These are phyloP conservation scores for Tilletia caries DNA, from an alignment of 1,284 basidiomycete genomes.

Conservation along the genomic window DNA sequence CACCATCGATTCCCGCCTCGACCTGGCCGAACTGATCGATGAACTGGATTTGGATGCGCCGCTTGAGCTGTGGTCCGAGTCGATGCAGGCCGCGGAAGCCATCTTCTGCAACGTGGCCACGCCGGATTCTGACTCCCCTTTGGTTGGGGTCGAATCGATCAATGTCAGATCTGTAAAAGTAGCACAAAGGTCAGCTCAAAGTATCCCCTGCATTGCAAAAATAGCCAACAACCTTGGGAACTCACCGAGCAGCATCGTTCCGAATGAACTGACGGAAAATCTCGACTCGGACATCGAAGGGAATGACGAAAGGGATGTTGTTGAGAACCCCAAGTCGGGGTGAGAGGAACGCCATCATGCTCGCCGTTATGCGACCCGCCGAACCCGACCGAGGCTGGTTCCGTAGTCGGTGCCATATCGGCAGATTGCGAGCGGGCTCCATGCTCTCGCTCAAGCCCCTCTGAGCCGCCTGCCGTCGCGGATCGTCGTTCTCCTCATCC, in stretches of 20 bases:
- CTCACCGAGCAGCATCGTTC: conserved; percentile 28
- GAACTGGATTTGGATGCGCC: conserved; percentile 78
- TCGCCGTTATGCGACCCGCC: conserved; percentile 57
- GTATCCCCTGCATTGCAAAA: conserved; percentile 3
- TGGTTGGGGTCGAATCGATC: conserved; percentile 20
- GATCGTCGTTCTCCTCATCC: conserved; percentile 6
- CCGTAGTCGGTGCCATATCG: conserved; percentile 13
- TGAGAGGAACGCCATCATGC: conserved; percentile 69
- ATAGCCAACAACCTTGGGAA: too few species aligned
- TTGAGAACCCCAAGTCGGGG: conserved; percentile 87
- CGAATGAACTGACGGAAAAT: conserved; percentile 75
- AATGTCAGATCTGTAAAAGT: conserved; percentile 5
- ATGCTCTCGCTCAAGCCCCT: not conserved
- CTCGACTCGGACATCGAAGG: conserved; percentile 81
- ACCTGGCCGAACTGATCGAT: conserved; percentile 81
- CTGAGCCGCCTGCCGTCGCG: conserved; percentile 6
- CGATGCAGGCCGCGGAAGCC: conserved; percentile 69
- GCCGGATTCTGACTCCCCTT: conserved; percentile 64
- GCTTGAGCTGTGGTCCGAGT: conserved; percentile 71
- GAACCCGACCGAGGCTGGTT: not conserved
- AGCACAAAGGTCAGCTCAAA: not conserved
- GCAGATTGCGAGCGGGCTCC: conserved; percentile 23
- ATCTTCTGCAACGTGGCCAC: conserved; percentile 76
- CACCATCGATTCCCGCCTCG: conserved; percentile 91
- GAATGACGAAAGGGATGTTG: conserved; percentile 94